Evolutionary conservation across 495 filamentous ascomycete species (phyloP), one percentile per base, ranked within the genome.

Genomic region (Penicillium pulvis): DNA sequence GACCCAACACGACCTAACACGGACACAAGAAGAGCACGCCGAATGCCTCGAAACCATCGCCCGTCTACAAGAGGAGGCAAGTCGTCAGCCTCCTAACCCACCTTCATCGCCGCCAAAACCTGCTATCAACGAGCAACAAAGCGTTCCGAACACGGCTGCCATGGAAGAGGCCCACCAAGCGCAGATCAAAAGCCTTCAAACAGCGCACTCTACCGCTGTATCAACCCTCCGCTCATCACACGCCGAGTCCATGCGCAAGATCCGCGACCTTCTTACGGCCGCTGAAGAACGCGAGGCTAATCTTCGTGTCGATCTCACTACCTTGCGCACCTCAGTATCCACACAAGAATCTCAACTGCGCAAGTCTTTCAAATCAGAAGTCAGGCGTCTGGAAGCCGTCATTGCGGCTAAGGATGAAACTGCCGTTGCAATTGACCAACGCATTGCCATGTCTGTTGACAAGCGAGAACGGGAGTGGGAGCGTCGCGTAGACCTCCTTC

Each of bases 1-100:
- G 31, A 57, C 70, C 7, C 64, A 75, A 9, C 58, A 65, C 11
- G 76, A 80, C 14, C 51, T 76, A 4, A 63, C 62, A 31, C 68
- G 64, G n/a, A 56, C 71, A 6, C 67, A 69, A 66, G 70, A 75
- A 23, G 63, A 73, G 28, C 72, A 79, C 47, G 69, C 71, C 20
- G 63, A 69, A 44, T 69, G 68, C 23, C 81, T 87, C 0, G 82
- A 85, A 51, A 97, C 90, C 62, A 86, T 93, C 72, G 92, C 95
- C 69, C 84, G 90, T 50, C 82, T 98, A 65, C 90, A 94, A 67
- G 91, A 94, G 57, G 91, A 97, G 69, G 90, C 89, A 65, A 81
- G 64, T 9, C 43, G 42, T 24, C 66, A 71, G 50, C 72, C 71
- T 51, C 65, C 67, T 14, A 70, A 62, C 50, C 66, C 70, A 45